A percentile compares a stretch with the other conserved stretches of the same genome.
phyloP scores from a whole-genome alignment of 78 protist species.

The Paratrimastix pyriformis region DNA sequence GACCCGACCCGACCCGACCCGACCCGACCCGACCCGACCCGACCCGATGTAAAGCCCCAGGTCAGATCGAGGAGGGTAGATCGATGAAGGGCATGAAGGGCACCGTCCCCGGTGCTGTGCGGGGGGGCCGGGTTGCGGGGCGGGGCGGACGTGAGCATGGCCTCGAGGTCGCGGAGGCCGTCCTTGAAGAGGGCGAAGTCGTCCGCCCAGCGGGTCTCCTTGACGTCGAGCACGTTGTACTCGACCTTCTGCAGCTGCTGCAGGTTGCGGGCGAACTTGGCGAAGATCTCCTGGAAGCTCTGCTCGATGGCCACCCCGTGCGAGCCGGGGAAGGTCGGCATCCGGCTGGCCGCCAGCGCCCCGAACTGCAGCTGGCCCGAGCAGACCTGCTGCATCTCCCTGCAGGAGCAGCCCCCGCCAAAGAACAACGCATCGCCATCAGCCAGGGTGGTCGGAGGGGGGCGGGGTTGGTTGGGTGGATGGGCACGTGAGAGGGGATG shows the following conservation, averaged over 20 bases:
- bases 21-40: not conserved
- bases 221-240: slow-evolving; percentile 57
- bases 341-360: not conserved
- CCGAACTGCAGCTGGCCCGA: slow-evolving; percentile 62
- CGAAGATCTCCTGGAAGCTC: slow-evolving; percentile 40
- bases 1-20: too few relatives aligned
- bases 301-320: slow-evolving; percentile 28
- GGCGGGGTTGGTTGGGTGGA: not conserved
- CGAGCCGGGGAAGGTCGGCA: slow-evolving; percentile 52
- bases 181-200: slow-evolving; percentile 58
- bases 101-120: not conserved
- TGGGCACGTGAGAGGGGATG: not conserved
- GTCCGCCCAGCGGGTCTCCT: slow-evolving; percentile 59
- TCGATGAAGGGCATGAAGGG: not conserved
- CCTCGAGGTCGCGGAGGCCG: slow-evolving; percentile 61
- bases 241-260: slow-evolving; percentile 12
- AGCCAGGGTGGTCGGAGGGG: not conserved
- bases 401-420: not conserved
- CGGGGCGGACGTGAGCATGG: not conserved
- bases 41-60: not conserved
- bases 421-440: not conserved
- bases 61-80: not conserved
- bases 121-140: not conserved
- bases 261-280: slow-evolving; percentile 33
- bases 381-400: slow-evolving; percentile 66